A percentile compares a stretch with the other conserved stretches of the same genome.
phyloP scores from a whole-genome alignment of 2,329 filamentous ascomycete genomes.

The Huntiella omanensis region DNA sequence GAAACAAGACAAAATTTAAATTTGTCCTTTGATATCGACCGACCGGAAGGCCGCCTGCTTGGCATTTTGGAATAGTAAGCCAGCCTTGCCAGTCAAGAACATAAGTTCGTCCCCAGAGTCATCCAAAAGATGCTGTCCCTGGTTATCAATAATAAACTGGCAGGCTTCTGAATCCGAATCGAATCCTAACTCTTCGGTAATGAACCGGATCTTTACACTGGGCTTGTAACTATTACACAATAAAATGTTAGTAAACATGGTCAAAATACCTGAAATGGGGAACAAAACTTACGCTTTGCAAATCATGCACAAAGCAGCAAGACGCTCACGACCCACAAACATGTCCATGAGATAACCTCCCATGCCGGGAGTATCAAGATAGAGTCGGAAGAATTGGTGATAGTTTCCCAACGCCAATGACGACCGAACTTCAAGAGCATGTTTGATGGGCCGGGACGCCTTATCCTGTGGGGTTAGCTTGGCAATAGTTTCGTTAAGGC shows the following conservation, averaged over 20 bases:
- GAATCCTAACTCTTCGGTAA: conserved; percentile 91
- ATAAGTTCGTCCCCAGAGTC: conserved; percentile 34
- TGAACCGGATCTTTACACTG: conserved; percentile 71
- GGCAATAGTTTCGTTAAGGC: conserved; percentile 94
- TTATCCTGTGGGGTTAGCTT: conserved; percentile 99
- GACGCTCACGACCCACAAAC: conserved; percentile 86
- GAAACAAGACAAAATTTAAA: conserved; percentile 27
- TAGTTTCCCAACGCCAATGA: conserved; percentile 88
- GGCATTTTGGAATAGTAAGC: conserved; percentile 52
- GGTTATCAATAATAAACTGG: conserved; percentile 72
- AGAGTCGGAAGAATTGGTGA: conserved; percentile 93
- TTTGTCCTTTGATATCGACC: conserved; percentile 96
- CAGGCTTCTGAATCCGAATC: conserved; percentile 80
- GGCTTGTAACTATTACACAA: conserved; percentile 58
- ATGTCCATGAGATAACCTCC: conserved; percentile 98
- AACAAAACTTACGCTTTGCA: conserved; percentile 70
- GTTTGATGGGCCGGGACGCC: conserved; percentile 62
- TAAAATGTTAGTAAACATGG: conserved; percentile 24
- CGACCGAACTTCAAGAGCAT: conserved; percentile 80
- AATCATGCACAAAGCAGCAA: conserved; percentile 76
- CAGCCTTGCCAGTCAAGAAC: conserved; percentile 57
- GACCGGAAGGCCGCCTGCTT: conserved; percentile 58
- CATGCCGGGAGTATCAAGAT: conserved; percentile 89
- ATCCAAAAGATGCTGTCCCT: conserved; percentile 54
- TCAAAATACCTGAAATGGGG: not conserved